phyloP scores from a whole-genome alignment of 805 yeast genomes.

The Metschnikowia similis region DNA sequence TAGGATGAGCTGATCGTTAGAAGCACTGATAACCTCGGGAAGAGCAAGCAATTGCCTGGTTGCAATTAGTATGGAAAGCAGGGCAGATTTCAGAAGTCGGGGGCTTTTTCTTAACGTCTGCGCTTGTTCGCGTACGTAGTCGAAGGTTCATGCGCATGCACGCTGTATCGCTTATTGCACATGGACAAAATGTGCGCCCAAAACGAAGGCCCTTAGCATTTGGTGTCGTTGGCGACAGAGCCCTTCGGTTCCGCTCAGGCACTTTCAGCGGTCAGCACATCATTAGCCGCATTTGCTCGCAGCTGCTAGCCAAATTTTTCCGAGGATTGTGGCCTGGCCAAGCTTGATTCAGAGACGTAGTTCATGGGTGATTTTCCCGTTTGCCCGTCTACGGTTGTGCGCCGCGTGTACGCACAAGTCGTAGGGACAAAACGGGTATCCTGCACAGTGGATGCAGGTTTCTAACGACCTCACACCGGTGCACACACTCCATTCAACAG shows the following conservation, averaged over 20 bases:
- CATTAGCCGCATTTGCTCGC: no score
- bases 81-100: background rate
- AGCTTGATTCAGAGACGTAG: no score
- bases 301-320: no score
- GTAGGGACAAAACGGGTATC: background rate
- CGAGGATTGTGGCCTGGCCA: no score
- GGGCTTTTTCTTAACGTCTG: background rate
- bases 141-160: slow-evolving; percentile 1
- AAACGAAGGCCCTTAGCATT: background rate
- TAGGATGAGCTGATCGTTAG: no score
- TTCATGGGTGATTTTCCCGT: background rate
- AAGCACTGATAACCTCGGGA: background rate
- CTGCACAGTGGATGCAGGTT: background rate
- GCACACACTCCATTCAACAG: background rate
- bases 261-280: no score
- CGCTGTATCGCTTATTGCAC: slow-evolving; percentile 1
- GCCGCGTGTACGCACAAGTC: background rate
- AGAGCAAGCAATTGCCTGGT: background rate
- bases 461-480: background rate
- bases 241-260: no score
- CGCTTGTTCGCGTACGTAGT: slow-evolving; percentile 2
- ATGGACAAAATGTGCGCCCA: background rate
- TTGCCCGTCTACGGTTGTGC: background rate
- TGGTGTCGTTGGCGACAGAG: no score
- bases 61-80: background rate